A percentile compares a stretch with the other conserved stretches of the same genome.
phyloP scores from a whole-genome alignment of 345 rosid genomes.

The Abelmoschus esculentus region DNA sequence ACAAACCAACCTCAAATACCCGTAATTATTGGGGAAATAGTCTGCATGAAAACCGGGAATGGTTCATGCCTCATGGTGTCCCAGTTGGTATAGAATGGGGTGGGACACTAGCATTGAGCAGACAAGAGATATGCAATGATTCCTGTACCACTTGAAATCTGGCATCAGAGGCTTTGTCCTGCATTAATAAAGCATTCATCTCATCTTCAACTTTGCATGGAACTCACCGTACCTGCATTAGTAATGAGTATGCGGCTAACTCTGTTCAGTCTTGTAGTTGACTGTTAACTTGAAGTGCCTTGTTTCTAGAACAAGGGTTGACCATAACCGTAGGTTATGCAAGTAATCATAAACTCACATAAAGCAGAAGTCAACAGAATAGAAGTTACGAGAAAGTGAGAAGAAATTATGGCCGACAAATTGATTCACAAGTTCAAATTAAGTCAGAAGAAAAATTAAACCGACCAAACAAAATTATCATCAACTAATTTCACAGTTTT shows the following conservation, averaged over 20 bases:
- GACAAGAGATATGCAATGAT: too few species aligned
- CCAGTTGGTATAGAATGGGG: too few species aligned
- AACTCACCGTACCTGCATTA: too few species aligned
- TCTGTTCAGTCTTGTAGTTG: neutral
- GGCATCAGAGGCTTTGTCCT: too few species aligned
- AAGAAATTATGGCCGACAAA: neutral
- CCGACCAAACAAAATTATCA: slow-evolving; percentile 2
- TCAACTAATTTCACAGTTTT: neutral
- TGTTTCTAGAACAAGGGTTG: neutral
- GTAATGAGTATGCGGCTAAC: neutral
- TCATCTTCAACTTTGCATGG: too few species aligned
- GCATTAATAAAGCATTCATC: too few species aligned
- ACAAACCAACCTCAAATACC: too few species aligned
- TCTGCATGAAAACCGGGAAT: too few species aligned
- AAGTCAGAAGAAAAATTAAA: neutral
- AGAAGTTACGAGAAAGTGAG: neutral
- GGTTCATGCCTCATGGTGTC: too few species aligned
- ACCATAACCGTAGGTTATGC: neutral
- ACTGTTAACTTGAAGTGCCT: neutral
- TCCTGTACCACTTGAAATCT: too few species aligned
- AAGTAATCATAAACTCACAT: slow-evolving; percentile 1
- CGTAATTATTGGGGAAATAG: too few species aligned
- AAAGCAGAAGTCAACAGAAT: neutral
- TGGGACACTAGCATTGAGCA: too few species aligned
- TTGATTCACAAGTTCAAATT: neutral